Percentiles rank a stretch among this genome's conserved stretches.
phyloP scores from a whole-genome alignment of 2,329 filamentous ascomycete species.

The Colletotrichum aenigma region DNA sequence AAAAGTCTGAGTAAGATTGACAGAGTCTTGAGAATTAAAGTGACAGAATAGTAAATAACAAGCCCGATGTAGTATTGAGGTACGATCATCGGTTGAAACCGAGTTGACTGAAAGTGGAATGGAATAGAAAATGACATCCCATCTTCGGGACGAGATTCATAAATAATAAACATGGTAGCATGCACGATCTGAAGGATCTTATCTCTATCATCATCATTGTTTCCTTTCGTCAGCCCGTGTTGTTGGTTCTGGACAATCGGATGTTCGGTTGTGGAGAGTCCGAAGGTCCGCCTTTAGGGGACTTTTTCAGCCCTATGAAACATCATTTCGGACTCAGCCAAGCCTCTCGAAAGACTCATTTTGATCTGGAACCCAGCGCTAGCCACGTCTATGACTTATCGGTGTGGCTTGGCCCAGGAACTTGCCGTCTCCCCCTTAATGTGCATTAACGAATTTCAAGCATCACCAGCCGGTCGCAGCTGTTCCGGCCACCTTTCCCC shows the following conservation, averaged over 20 bases:
- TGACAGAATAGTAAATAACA: not conserved
- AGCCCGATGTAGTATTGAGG: not conserved
- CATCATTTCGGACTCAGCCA: not conserved
- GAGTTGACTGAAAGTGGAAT: not conserved
- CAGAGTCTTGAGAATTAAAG: not conserved
- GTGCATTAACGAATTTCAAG: not conserved
- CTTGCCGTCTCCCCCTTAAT: not conserved
- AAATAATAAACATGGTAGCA: not conserved
- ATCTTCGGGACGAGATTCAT: not conserved
- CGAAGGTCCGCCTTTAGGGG: not conserved
- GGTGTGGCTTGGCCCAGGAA: not conserved
- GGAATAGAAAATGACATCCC: not conserved
- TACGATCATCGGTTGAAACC: not conserved
- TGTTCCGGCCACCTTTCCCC: not conserved
- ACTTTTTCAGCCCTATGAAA: not conserved
- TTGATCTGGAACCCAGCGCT: not conserved
- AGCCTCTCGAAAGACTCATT: not conserved
- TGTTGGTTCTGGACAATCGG: not conserved
- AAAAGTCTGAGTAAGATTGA: not conserved
- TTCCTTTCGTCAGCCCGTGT: not conserved
- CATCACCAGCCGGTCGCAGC: not conserved
- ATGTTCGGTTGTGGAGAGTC: not conserved
- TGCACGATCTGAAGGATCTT: not conserved
- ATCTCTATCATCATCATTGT: not conserved
- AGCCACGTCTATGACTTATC: not conserved